These are phyloP conservation scores for Fagopyrum esculentum DNA, from an alignment of 148 eudicot species.

Conservation along the genomic window DNA sequence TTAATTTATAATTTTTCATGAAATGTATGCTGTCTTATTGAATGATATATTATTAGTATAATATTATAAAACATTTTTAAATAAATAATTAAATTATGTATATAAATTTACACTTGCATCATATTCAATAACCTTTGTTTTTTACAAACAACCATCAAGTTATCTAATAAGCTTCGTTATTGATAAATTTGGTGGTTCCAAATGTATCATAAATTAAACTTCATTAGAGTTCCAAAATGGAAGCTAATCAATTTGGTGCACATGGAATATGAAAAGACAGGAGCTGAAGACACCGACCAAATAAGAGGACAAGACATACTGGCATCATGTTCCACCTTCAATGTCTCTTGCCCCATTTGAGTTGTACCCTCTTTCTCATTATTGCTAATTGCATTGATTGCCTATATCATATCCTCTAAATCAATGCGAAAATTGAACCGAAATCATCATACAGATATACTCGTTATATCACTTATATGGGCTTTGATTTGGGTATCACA, in stretches of 20 bases:
- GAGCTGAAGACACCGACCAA: not conserved
- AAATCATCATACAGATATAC: slow-evolving; percentile 1
- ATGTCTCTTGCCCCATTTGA: slow-evolving; percentile 4
- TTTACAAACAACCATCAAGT: no score
- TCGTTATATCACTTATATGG: not conserved
- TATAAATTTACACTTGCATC: no score
- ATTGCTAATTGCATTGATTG: slow-evolving; percentile 5
- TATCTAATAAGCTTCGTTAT: no score
- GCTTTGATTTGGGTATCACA: not conserved
- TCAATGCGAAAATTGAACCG: not conserved
- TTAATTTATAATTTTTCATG: no score
- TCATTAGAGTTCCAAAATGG: not conserved
- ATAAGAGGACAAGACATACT: slow-evolving; percentile 5
- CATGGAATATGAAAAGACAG: slow-evolving; percentile 2
- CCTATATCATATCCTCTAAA: not conserved
- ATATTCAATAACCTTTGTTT: no score
- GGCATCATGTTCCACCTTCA: slow-evolving; percentile 10
- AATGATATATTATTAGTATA: no score
- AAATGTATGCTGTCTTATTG: no score
- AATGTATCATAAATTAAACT: not conserved
- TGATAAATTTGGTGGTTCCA: no score
- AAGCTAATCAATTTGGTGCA: not conserved
- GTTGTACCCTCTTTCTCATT: slow-evolving; percentile 10
- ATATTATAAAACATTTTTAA: no score
- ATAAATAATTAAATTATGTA: no score